Evolutionary conservation across 139 green algal genomes (phyloP), one percentile per base, ranked within the genome.

Genomic region (Tetraselmis striata): DNA sequence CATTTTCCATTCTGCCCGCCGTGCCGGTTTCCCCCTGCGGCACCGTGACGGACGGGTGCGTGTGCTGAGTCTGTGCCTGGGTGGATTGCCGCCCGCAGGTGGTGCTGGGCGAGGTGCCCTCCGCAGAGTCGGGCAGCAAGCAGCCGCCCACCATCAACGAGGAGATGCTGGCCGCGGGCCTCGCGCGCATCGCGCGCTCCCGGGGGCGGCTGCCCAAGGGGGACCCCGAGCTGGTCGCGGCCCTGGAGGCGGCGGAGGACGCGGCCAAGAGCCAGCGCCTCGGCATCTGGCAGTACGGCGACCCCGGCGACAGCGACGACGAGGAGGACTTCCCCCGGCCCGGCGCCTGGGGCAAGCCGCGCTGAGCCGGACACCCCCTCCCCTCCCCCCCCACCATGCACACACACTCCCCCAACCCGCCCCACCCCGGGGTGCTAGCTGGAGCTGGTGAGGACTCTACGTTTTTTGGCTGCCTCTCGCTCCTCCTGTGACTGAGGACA

Each of bases 241-340:
- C 89, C n/a, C 78, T 90, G 80, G 84, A 81, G n/a, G 76, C 74
- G 0, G 86, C 76, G 29, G 82, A 94, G 86, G 93, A 97, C 0
- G 82, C 90, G 59, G 95, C 95, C 1, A 85, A 89, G 5, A 81
- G 85, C 32, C 83, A 83, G 24, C 92, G 92, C 25, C 77, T 89
- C 30, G 94, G 95, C 29, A 91, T 98, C 78, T 98, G 90, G 80
- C 75, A 92, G 79, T 97, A 97, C 77, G 95, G 95, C 23, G 95
- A 98, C 86, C 90, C 90, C 26, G 93, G 92, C 23, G 89, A 92
- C 82, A 92, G 90, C 28, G 91, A 95, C 45, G 94, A 97, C 28
- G 88, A 91, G 32, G 84, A 88, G 28, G 29, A 83, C 45, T 67
- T 67, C 45, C 45, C 45, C 18, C 45, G 45, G 5, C 45, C 45